Evolutionary conservation across 257 asterid species (phyloP), one percentile per base, ranked within the genome.

Genomic region (Coffea eugenioides): DNA sequence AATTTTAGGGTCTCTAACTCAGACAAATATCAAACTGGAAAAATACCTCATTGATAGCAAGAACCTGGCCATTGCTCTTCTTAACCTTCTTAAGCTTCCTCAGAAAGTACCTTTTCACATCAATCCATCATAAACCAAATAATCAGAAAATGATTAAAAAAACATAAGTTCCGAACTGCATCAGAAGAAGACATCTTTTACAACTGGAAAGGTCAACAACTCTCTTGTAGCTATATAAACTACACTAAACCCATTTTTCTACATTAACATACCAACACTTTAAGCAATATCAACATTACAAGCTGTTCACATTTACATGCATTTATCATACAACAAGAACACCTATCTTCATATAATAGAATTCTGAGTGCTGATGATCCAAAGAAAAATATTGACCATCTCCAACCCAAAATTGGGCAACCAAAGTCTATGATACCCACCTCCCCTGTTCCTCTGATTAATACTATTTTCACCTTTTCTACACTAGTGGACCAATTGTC

Each of bases 71-170:
- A 15, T 87, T 90, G 88, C 97, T 94, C 90, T 91, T 94, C 82
- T 94, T 94, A 54, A 94, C 98, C 86, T 94, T 94, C 90, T 94
- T 94, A 15, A 94, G 94, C 84, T 91, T 94, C 90, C 98, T 91
- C 93, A 94, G 80, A 61, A 90, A 94, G 45, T 94, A 93, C 98
- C 98, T 93, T 23, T 27, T 46, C 10, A 80, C 74, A 86, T 5
- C 72, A 65, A 36, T 20, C 23, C 27, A 66, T 68, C 23, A 66
- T 16, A n/a, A 66, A 6, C 11, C 64, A 31, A 57, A 27, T 18
- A 57, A 6, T 16, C n/a, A 46, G 43, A 69, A 73, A 46, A 13
- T 11, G 15, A 52, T 16, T 4, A 5, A 0, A 54, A 15, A 54
- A 54, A 54, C 4, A 12, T 4, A 14, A 34, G 4, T 69, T 13